Base-by-base conservation (phyloP, 2,329 filamentous ascomycete genomes). In the Trichoderma simmonsii region DNA sequence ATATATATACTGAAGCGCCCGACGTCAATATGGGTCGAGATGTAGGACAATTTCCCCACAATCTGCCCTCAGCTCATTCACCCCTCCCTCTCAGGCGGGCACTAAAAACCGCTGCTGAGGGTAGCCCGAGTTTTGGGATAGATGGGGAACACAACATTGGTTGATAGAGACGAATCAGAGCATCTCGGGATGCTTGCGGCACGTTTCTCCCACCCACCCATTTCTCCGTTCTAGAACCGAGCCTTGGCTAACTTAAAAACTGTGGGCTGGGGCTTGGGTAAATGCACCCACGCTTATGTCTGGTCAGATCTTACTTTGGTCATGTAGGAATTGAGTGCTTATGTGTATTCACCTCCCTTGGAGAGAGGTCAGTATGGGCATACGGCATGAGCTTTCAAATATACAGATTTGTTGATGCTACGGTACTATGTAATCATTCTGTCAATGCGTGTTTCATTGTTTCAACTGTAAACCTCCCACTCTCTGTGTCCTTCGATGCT, bases 11-110 rank as follows among this genome's bases (percentile, higher is more conserved):
- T 59, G 54, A 59, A 43, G 24, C 15, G 69, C 32, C 34, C 34
- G 57, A 72, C 39, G 48, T 71, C 68, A 65, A 34, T 56, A 32
- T 32, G 36, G 66, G 39, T 61, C 66, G 57, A 51, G 36, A 21
- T 26, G 54, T 51, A 15, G 6, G n/a, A 43, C n/a, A 7, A 34
- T 51, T 48, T 61, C 66, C 36, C 66, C 66, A 69, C 66, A 36
- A 18, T 56, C 8, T 26, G 32, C 26, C 36, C 66, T 60, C 36
- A 51, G 56, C 56, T 69, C 34, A 6, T 39, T 59, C 65, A 59
- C 32, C 65, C 65, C 66, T 36, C 26, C 12, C 28, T 4, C 6
- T 8, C 26, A 51, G 28, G 3, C 26, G 36, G 51, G 34, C 51
- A 68, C 65, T 68, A 59, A 48, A 32, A 51, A 7, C 56, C 39